Conservation (phyloP, 495 filamentous ascomycete genomes). For the Tuber melanosporum region DNA sequence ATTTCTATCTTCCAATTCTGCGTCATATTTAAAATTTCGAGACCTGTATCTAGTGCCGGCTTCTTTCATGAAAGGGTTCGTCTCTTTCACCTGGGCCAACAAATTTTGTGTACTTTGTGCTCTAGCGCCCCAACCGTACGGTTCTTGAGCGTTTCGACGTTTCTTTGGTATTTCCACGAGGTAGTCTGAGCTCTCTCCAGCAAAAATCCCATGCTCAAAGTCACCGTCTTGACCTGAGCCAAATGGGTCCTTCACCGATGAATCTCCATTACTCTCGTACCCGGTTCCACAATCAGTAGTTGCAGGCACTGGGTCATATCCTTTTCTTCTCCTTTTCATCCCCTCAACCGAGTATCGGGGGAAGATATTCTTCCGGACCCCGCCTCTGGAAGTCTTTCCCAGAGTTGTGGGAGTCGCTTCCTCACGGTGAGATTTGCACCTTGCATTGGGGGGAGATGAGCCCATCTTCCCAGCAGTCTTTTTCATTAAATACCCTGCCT, state of each 20-base stretch:
- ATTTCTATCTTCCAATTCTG: not conserved
- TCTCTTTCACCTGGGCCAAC: constrained; percentile 2
- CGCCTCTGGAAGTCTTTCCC: not conserved
- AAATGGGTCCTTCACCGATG: constrained; percentile 18
- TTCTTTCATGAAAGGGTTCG: not conserved
- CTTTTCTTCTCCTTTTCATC: not conserved
- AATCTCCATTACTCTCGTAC: constrained; percentile 2
- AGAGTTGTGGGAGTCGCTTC: not conserved
- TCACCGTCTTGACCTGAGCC: constrained; percentile 1
- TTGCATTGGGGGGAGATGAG: constrained; percentile 5
- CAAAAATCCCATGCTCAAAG: not conserved
- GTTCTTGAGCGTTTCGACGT: not conserved
- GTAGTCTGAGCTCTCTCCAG: not conserved
- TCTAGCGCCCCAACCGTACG: not conserved
- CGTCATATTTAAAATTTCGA: not conserved
- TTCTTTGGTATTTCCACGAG: not conserved
- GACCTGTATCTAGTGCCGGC: not conserved
- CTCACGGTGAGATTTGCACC: constrained; percentile 3
- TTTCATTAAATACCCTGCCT: constrained; percentile 13
- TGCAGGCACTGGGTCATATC: not conserved
- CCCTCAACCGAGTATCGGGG: not conserved
- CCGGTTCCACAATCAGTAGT: not conserved
- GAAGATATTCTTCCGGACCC: not conserved
- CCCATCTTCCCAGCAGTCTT: constrained; percentile 14
- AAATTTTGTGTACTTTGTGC: constrained; percentile 17